A percentile compares a stretch with the other conserved stretches of the same genome.
These are phyloP conservation scores for Pseudonectria buxi DNA, from an alignment of 2,329 filamentous ascomycete species.

Conservation along the genomic window DNA sequence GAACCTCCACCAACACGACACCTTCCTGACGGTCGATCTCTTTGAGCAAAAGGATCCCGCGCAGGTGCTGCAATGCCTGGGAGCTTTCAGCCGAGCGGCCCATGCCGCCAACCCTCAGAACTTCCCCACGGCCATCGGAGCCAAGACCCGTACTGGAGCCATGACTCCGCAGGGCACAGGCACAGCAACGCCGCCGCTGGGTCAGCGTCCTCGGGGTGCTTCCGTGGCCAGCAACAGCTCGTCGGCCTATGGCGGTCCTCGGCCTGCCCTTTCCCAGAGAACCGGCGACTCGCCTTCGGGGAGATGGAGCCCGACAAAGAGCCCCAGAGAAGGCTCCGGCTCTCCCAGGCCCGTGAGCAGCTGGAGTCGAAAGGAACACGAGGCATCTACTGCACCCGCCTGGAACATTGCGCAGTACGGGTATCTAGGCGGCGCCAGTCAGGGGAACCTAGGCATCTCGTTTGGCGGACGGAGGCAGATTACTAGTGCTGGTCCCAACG, in stretches of 20 bases:
- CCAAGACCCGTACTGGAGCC: constrained; percentile 51
- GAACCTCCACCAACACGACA: constrained; percentile 85
- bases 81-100: constrained; percentile 84
- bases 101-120: constrained; percentile 63
- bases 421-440: constrained; percentile 95
- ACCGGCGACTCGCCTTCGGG: constrained; percentile 50
- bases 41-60: constrained; percentile 94
- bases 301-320: constrained; percentile 57
- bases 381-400: constrained; percentile 74
- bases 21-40: constrained; percentile 94
- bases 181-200: constrained; percentile 34
- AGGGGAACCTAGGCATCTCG: constrained; percentile 87
- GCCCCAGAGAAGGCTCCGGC: constrained; percentile 45
- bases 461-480: constrained; percentile 93
- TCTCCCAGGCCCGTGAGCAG: constrained; percentile 62
- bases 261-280: constrained; percentile 39
- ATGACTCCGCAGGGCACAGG: constrained; percentile 64
- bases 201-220: constrained; percentile 38
- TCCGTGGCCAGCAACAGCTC: constrained; percentile 56
- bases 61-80: constrained; percentile 87
- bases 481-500: constrained; percentile 69
- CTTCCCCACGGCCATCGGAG: constrained; percentile 72
- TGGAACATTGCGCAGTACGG: constrained; percentile 99
- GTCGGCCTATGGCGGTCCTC: constrained; percentile 35
- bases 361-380: constrained; percentile 83